Evolutionary conservation across 345 rosid genomes (phyloP).

Genomic region (Populus nigra): DNA sequence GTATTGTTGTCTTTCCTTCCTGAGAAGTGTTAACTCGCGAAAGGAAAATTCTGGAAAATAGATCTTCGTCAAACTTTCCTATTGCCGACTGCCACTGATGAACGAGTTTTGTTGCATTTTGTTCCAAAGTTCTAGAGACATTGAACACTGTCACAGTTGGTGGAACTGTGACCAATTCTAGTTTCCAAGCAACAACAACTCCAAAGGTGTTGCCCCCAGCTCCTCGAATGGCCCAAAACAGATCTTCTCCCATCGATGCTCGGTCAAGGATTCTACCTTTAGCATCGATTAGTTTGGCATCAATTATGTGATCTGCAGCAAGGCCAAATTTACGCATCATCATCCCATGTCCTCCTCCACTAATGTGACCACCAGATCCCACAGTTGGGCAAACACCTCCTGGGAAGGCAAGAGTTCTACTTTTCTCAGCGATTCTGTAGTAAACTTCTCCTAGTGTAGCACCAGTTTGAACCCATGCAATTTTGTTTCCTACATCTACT

Average conservation of each 20-base stretch:
- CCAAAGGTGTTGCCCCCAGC: conserved; percentile 23
- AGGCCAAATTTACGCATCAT: conserved; percentile 19
- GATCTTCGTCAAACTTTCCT: neutral
- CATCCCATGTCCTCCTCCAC: conserved; percentile 20
- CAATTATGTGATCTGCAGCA: conserved; percentile 17
- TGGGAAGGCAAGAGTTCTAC: conserved; percentile 15
- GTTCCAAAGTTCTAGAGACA: neutral
- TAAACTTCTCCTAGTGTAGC: conserved; percentile 18
- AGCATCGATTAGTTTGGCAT: conserved; percentile 9
- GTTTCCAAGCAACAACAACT: conserved; percentile 8
- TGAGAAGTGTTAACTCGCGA: neutral
- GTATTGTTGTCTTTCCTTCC: neutral
- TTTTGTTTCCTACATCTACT: conserved; percentile 1
- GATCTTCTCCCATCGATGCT: conserved; percentile 13
- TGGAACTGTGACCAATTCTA: conserved; percentile 15
- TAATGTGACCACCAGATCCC: conserved; percentile 27
- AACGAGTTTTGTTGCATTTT: neutral
- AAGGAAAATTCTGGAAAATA: neutral
- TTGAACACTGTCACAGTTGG: conserved; percentile 4
- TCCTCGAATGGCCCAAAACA: conserved; percentile 20
- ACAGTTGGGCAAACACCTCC: conserved; percentile 18
- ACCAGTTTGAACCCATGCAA: conserved; percentile 28
- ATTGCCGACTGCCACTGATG: conserved; percentile 10
- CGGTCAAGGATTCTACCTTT: conserved; percentile 12
- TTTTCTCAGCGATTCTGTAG: conserved; percentile 11